Evolutionary conservation across 768 basidiomycete species (phyloP).

Genomic region (Amanita jacksonii): DNA sequence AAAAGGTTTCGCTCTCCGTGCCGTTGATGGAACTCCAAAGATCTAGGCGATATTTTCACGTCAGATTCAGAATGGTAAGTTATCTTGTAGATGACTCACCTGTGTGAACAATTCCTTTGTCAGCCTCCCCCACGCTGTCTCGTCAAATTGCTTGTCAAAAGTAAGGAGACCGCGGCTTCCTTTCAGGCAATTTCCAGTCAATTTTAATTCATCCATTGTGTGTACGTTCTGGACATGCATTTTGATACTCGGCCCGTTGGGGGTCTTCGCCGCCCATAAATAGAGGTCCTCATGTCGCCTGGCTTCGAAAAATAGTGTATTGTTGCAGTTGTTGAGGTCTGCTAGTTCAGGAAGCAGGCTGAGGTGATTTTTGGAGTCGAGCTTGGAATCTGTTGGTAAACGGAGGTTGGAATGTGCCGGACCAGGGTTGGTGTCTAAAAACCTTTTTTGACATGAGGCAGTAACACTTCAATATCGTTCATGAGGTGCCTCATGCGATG

Average conservation of each 20-base stretch:
- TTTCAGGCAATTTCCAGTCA: conserved; percentile 98
- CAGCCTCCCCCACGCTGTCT: conserved; percentile 76
- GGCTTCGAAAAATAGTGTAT: conserved; percentile 94
- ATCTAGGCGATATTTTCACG: conserved; percentile 42
- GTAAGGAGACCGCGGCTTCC: conserved; percentile 87
- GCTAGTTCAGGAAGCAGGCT: conserved; percentile 91
- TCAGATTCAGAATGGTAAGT: no score
- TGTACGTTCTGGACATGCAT: conserved; percentile 98
- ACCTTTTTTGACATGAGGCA: conserved; percentile 98
- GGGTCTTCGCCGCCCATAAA: conserved; percentile 93
- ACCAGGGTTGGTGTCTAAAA: conserved; percentile 13
- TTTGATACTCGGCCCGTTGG: conserved; percentile 95
- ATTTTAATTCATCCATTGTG: conserved; percentile 99
- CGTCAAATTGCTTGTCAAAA: conserved; percentile 87
- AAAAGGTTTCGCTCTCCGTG: conserved; percentile 91
- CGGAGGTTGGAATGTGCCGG: background rate
- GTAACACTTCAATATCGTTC: conserved; percentile 81
- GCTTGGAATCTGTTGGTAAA: conserved; percentile 89
- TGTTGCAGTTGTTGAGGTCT: conserved; percentile 96
- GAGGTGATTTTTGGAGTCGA: conserved; percentile 93
- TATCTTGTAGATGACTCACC: no score
- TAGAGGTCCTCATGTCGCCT: conserved; percentile 94
- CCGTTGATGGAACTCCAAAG: conserved; percentile 88
- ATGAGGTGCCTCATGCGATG: conserved; percentile 96
- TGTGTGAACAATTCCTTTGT: conserved; percentile 93